Conservation (phyloP, 441 rosid genomes). For the Jatropha multifida region DNA sequence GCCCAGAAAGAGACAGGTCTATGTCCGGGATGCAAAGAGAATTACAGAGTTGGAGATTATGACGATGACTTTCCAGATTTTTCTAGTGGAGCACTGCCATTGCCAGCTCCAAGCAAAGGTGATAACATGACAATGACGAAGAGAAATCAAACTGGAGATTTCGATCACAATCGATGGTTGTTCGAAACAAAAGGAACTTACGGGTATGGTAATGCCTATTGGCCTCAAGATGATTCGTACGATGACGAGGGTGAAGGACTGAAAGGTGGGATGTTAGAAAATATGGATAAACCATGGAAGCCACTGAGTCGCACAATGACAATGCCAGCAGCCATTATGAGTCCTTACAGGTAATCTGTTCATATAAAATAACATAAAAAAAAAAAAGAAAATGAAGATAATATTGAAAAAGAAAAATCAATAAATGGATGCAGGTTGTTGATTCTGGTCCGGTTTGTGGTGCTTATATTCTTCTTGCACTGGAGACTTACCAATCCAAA, state of each 20-base stretch:
- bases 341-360: slow-evolving; percentile 65
- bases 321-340: slow-evolving; percentile 57
- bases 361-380: too few relatives aligned
- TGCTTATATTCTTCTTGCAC: slow-evolving; percentile 64
- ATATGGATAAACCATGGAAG: slow-evolving; percentile 82
- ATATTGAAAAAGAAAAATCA: slow-evolving; percentile 60
- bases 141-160: slow-evolving; percentile 80
- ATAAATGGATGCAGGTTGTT: slow-evolving; percentile 38
- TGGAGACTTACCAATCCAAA: slow-evolving; percentile 84
- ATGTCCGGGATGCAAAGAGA: slow-evolving; percentile 94
- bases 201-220: slow-evolving; percentile 80
- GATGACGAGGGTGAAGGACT: slow-evolving; percentile 60
- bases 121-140: slow-evolving; percentile 82
- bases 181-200: slow-evolving; percentile 85
- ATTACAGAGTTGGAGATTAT: slow-evolving; percentile 60
- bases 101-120: slow-evolving; percentile 62
- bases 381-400: slow-evolving; percentile 2
- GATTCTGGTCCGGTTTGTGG: slow-evolving; percentile 51
- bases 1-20: slow-evolving; percentile 74
- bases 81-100: slow-evolving; percentile 61
- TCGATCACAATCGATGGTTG: slow-evolving; percentile 84
- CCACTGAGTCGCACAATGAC: slow-evolving; percentile 69
- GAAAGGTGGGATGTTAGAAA: slow-evolving; percentile 53
- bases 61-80: slow-evolving; percentile 62
- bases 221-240: slow-evolving; percentile 71